Percentiles rank a stretch among this genome's conserved stretches.
These are phyloP conservation scores for Citrus inodora DNA, from an alignment of 345 rosid genomes.

Conservation along the genomic window DNA sequence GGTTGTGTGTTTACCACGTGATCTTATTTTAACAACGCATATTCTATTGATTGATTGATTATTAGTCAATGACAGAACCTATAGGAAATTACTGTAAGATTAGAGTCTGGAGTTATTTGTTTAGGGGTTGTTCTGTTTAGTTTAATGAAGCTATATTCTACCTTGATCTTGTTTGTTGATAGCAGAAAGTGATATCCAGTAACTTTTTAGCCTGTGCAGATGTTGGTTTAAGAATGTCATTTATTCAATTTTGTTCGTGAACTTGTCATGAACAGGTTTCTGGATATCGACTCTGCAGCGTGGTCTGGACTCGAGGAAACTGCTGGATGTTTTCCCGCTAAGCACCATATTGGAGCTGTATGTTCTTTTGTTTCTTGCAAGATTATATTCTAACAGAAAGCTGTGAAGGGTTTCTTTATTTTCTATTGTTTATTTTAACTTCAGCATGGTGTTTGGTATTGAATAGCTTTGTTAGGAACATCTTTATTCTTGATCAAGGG, in stretches of 20 bases:
- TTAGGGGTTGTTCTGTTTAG: background rate
- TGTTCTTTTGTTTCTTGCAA: conserved; percentile 19
- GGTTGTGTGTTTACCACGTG: background rate
- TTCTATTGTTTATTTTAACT: background rate
- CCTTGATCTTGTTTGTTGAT: background rate
- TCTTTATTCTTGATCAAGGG: background rate
- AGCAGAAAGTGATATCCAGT: background rate
- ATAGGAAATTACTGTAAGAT: background rate
- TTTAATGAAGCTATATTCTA: background rate
- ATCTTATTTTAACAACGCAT: background rate
- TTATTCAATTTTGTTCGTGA: background rate
- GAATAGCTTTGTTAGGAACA: background rate
- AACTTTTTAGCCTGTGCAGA: background rate
- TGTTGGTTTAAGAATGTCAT: conserved; percentile 4
- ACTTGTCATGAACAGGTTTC: conserved; percentile 42
- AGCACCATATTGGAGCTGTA: conserved; percentile 88
- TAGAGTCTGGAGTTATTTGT: background rate
- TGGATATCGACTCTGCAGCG: conserved; percentile 62
- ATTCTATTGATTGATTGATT: background rate
- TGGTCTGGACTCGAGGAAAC: conserved; percentile 94
- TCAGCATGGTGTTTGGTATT: background rate
- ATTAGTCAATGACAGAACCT: background rate
- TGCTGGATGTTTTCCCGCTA: conserved; percentile 68
- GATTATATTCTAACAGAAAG: background rate
- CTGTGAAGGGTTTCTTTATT: background rate